Evolutionary conservation across 1,284 basidiomycete genomes (phyloP), one percentile per base, ranked within the genome.

Genomic region (Macrocystidia cucumis): DNA sequence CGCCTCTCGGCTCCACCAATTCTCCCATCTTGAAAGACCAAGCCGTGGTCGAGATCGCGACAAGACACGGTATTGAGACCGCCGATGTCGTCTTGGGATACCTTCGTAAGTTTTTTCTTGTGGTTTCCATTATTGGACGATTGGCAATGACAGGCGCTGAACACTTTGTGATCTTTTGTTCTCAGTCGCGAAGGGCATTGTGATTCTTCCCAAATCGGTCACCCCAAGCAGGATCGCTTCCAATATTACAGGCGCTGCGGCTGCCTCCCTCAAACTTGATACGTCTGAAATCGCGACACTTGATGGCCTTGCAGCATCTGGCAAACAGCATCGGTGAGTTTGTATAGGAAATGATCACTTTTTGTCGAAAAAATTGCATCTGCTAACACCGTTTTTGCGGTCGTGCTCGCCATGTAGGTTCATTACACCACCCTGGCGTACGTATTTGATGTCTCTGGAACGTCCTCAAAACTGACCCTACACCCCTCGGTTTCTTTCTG

Each of bases 141-240:
- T 26, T 9, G 24, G 20, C 20, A 23, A 6, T 3, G 17, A 27
- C 9, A 5, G 4, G 13, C 16, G 28, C 16, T 8, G 26, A 17
- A 25, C 16, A 21, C 5, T 21, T 8, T 6, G 6, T 14, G n/a
- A n/a, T 24, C 29, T 19, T 12, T 11, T 26, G 13, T 26, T 28
- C 27, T 5, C 36, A 81, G 80, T 83, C 37, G 62, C 69, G 7
- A 83, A 80, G 54, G 72, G 71, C 32, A 64, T 77, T 37, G 67
- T 85, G 18, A 73, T 77, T 18, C 67, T 91, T 20, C 76, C 85
- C 8, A 89, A 88, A 62, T 87, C 76, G 16, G 84, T 89, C 33
- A 91, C 76, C 0, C 74, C 77, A 22, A 54, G 67, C 24, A 78
- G 91, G 36, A 88, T 92, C 55, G 62, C 67, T 24, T 60, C 74